A percentile compares a stretch with the other conserved stretches of the same genome.
phyloP scores from a whole-genome alignment of 495 filamentous ascomycete species.

The Aspergillus biplanus region DNA sequence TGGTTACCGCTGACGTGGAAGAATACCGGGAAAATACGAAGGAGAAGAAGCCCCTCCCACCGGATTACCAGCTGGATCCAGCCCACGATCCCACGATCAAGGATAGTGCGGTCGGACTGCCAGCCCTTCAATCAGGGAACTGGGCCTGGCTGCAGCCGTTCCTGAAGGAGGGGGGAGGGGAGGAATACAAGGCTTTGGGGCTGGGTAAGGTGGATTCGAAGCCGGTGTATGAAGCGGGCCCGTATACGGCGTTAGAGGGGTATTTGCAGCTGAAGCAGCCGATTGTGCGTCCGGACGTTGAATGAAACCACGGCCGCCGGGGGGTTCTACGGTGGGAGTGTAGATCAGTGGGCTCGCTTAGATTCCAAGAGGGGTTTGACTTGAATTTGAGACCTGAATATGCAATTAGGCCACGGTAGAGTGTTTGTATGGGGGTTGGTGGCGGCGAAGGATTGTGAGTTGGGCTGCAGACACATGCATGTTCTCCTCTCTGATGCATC shows the following conservation, averaged over 20 bases:
- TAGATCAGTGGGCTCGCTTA: background rate
- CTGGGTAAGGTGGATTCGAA: slow-evolving; percentile 29
- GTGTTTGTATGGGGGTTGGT: too few species aligned
- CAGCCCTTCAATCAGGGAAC: slow-evolving; percentile 25
- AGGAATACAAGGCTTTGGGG: slow-evolving; percentile 27
- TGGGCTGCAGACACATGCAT: background rate
- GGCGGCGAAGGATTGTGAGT: background rate
- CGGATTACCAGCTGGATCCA: background rate
- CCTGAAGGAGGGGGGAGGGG: slow-evolving; percentile 10
- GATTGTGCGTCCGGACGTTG: slow-evolving; percentile 19
- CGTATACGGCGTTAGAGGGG: slow-evolving; percentile 50
- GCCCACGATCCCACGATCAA: slow-evolving; percentile 1
- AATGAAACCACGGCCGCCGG: background rate
- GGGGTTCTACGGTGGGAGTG: background rate
- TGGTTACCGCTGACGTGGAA: slow-evolving; percentile 35
- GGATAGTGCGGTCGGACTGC: slow-evolving; percentile 14
- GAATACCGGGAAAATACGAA: slow-evolving; percentile 17
- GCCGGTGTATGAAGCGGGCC: slow-evolving; percentile 36
- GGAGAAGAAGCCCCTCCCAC: background rate
- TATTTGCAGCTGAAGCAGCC: slow-evolving; percentile 45
- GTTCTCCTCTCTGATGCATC: background rate
- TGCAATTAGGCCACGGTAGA: too few species aligned
- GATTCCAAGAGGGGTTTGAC: background rate
- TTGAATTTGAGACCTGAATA: too few species aligned
- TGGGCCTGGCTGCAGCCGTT: slow-evolving; percentile 57